Evolutionary conservation across 176 grass and related monocot genomes (phyloP).

Genomic region (Avena sativa): DNA sequence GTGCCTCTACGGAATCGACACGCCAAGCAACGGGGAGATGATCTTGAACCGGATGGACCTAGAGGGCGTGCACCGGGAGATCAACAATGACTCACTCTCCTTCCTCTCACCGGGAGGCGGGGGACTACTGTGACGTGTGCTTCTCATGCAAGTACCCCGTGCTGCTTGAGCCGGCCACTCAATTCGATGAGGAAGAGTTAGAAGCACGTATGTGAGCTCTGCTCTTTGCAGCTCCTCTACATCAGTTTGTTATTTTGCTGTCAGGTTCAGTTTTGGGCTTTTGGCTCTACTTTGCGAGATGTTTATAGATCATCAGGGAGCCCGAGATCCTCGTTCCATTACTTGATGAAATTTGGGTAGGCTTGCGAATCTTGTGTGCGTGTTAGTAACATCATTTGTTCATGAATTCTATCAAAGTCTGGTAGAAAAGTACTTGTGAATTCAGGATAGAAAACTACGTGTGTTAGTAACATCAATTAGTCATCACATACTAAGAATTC

Average conservation of each 20-base stretch:
- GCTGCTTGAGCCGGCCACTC: conserved; percentile 35
- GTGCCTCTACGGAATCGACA: conserved; percentile 83
- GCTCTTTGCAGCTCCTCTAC: conserved; percentile 32
- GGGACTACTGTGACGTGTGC: conserved; percentile 65
- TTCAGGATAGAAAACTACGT: no score
- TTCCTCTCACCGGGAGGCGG: conserved; percentile 65
- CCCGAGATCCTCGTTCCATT: neutral
- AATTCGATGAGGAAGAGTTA: conserved; percentile 42
- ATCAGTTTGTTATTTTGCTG: conserved; percentile 6
- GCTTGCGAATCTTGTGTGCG: conserved; percentile 2
- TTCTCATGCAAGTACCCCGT: conserved; percentile 74
- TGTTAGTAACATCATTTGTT: neutral
- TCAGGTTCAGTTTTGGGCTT: conserved; percentile 24
- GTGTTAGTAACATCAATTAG: no score
- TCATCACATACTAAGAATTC: no score
- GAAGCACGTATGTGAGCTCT: conserved; percentile 25
- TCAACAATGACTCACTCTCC: conserved; percentile 62
- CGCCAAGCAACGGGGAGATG: conserved; percentile 64
- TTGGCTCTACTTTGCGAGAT: neutral
- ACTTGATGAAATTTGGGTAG: neutral
- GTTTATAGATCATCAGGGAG: neutral
- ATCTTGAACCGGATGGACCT: conserved; percentile 67
- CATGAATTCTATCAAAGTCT: neutral
- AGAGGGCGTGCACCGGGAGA: conserved; percentile 61
- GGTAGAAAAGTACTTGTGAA: no score